Conservation (phyloP, 345 rosid genomes). For the Salix purpurea region DNA sequence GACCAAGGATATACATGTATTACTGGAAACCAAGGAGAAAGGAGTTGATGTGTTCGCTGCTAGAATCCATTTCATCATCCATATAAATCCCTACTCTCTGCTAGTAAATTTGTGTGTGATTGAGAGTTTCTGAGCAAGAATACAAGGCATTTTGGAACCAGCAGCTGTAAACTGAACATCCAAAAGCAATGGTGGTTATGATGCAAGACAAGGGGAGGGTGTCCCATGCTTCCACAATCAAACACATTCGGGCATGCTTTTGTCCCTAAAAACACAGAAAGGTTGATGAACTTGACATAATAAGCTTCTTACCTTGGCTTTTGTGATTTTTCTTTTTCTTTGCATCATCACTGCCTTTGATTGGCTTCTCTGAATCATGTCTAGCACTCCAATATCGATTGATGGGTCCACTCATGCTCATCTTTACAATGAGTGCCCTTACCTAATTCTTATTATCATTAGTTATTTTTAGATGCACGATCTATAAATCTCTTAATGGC, state of each 20-base stretch:
- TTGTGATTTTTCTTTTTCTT: background rate
- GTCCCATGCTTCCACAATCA: background rate
- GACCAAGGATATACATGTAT: too few relatives aligned
- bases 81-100: too few relatives aligned
- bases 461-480: background rate
- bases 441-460: background rate
- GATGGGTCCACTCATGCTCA: background rate
- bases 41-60: too few relatives aligned
- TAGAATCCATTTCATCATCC: too few relatives aligned
- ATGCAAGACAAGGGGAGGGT: too few relatives aligned
- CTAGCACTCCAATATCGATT: background rate
- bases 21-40: too few relatives aligned
- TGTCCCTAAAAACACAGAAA: constrained; percentile 2
- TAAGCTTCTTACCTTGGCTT: background rate
- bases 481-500: background rate
- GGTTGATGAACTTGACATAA: background rate
- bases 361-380: background rate
- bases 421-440: background rate
- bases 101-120: too few relatives aligned
- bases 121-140: too few relatives aligned
- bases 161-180: too few relatives aligned
- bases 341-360: background rate
- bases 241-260: constrained; percentile 9
- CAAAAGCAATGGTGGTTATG: too few relatives aligned
- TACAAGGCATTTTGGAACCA: too few relatives aligned